These are phyloP conservation scores for Ophiocordyceps australis DNA, from an alignment of 2,329 filamentous ascomycete species.

Conservation along the genomic window DNA sequence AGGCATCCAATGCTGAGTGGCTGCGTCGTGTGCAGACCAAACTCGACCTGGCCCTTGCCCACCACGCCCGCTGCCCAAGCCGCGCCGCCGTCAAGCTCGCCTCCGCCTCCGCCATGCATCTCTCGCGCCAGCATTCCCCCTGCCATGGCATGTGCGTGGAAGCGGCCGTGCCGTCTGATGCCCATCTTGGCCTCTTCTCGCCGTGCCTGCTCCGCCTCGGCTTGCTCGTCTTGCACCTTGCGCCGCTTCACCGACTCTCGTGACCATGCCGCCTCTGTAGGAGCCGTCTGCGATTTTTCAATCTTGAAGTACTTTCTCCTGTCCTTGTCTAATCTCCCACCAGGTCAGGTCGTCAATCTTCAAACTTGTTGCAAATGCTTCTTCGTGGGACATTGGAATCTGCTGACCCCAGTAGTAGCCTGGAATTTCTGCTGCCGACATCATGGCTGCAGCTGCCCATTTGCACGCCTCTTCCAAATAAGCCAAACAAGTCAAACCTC, in stretches of 20 bases:
- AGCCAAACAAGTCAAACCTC: no score
- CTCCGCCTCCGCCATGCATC: slow-evolving; percentile 4
- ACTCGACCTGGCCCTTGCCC: slow-evolving; percentile 19
- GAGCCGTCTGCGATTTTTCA: slow-evolving; percentile 35
- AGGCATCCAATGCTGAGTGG: slow-evolving; percentile 19
- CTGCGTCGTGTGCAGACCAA: slow-evolving; percentile 12
- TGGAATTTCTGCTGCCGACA: slow-evolving; percentile 23
- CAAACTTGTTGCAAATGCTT: background rate
- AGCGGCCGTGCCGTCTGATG: slow-evolving; percentile 17
- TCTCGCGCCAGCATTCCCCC: slow-evolving; percentile 11
- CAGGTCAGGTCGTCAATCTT: background rate
- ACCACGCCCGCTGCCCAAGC: slow-evolving; percentile 20
- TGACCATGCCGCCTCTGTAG: slow-evolving; percentile 32
- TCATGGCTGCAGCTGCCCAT: slow-evolving; percentile 3
- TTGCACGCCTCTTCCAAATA: no score
- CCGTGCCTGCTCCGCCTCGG: slow-evolving; percentile 8
- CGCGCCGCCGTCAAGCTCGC: slow-evolving; percentile 8
- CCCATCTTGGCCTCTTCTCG: slow-evolving; percentile 15
- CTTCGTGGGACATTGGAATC: background rate
- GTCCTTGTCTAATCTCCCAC: slow-evolving; percentile 21
- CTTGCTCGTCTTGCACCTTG: slow-evolving; percentile 21
- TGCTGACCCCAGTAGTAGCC: slow-evolving; percentile 34
- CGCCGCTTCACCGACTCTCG: slow-evolving; percentile 39
- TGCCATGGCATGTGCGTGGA: slow-evolving; percentile 14
- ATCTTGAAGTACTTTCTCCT: slow-evolving; percentile 54